These are phyloP conservation scores for Hebeloma cylindrosporum DNA, from an alignment of 768 basidiomycete genomes.

Conservation along the genomic window DNA sequence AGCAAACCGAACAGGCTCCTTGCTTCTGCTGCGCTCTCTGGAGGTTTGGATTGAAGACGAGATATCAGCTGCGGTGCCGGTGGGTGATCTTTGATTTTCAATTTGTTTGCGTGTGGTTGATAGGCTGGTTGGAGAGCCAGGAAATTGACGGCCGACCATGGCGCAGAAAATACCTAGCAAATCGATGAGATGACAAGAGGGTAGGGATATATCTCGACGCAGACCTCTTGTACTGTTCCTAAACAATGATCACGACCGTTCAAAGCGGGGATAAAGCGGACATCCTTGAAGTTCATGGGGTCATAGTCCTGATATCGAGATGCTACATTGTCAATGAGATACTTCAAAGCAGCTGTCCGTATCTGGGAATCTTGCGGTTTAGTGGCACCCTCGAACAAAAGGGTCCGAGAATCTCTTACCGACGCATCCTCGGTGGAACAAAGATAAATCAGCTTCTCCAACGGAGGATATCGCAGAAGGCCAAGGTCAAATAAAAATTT, in stretches of 20 bases:
- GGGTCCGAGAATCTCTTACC: slow-evolving; percentile 22
- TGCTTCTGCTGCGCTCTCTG: slow-evolving; percentile 53
- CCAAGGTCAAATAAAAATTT: slow-evolving; percentile 78
- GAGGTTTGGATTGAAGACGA: slow-evolving; percentile 59
- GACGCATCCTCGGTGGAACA: slow-evolving; percentile 56
- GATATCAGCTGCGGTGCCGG: slow-evolving; percentile 58
- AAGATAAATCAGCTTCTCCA: slow-evolving; percentile 64
- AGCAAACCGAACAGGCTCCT: slow-evolving; percentile 67
- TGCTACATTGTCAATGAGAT: slow-evolving; percentile 74
- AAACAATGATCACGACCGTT: slow-evolving; percentile 51
- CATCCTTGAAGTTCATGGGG: slow-evolving; percentile 49
- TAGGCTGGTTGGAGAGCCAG: slow-evolving; percentile 56
- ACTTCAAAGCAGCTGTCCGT: slow-evolving; percentile 69
- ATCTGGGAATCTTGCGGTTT: slow-evolving; percentile 24
- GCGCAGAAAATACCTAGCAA: slow-evolving; percentile 63
- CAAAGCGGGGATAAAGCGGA: slow-evolving; percentile 80
- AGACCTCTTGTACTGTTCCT: slow-evolving; percentile 66
- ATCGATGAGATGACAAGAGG: neutral
- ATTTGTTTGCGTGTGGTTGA: slow-evolving; percentile 55
- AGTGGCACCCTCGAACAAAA: neutral
- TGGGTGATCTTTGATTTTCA: slow-evolving; percentile 72
- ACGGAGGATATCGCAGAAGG: slow-evolving; percentile 63
- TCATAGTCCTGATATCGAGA: slow-evolving; percentile 61
- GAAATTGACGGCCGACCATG: slow-evolving; percentile 80
- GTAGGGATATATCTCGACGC: slow-evolving; percentile 11